Conservation (phyloP, 768 basidiomycete species). For the Auriscalpium orientale region DNA sequence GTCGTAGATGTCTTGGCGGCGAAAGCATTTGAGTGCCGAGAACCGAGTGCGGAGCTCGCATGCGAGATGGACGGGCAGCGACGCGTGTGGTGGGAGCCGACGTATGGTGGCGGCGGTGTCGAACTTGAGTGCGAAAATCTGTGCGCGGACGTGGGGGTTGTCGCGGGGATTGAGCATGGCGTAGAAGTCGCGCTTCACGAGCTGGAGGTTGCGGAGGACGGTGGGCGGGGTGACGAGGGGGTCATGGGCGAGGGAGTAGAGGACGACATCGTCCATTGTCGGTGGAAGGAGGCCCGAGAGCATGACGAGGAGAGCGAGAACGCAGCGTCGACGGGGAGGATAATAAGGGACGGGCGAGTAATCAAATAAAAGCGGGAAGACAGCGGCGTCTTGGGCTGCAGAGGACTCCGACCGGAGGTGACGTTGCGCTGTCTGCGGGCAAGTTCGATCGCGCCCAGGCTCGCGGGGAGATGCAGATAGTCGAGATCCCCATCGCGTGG, state of each 20-base stretch:
- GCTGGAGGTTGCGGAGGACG: constrained; percentile 45
- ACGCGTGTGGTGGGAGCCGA: constrained; percentile 37
- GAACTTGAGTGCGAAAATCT: constrained; percentile 61
- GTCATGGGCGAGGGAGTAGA: constrained; percentile 38
- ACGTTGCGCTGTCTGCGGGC: background rate
- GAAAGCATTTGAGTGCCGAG: constrained; percentile 6
- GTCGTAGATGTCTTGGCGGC: background rate
- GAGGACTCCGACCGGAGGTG: background rate
- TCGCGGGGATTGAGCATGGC: constrained; percentile 38
- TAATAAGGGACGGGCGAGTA: background rate
- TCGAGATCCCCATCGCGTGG: background rate
- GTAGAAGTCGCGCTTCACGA: constrained; percentile 41
- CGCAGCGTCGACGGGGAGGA: background rate
- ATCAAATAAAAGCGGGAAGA: background rate
- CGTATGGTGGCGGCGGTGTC: constrained; percentile 45
- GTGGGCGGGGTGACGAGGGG: constrained; percentile 50
- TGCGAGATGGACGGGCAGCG: constrained; percentile 38
- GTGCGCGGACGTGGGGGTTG: constrained; percentile 64
- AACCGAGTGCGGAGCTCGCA: constrained; percentile 17
- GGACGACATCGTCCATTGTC: constrained; percentile 75
- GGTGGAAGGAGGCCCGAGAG: constrained; percentile 18
- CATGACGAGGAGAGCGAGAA: background rate
- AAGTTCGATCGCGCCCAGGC: background rate
- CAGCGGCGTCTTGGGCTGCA: background rate
- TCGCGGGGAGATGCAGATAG: background rate